These are phyloP conservation scores for Penicillium silybi DNA, from an alignment of 495 filamentous ascomycete species.

Conservation along the genomic window DNA sequence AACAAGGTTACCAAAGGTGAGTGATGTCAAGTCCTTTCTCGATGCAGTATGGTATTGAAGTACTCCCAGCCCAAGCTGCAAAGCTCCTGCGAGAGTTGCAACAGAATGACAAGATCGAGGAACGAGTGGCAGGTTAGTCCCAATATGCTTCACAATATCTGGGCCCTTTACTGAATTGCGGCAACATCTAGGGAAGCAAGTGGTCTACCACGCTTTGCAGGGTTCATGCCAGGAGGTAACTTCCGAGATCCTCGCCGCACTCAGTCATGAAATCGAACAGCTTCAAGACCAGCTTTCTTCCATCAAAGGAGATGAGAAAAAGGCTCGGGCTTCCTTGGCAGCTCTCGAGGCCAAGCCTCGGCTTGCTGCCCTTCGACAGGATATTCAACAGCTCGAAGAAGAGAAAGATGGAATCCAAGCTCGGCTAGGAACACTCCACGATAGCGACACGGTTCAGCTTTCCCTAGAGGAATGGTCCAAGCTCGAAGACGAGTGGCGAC, in stretches of 20 bases:
- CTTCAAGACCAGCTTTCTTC: constrained; percentile 47
- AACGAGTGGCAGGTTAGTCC: constrained; percentile 50
- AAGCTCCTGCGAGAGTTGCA: constrained; percentile 63
- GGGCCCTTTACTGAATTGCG: constrained; percentile 3
- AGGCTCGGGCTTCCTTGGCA: constrained; percentile 44
- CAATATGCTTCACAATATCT: background rate
- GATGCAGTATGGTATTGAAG: constrained; percentile 5
- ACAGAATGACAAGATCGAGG: constrained; percentile 55
- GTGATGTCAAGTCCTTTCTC: background rate
- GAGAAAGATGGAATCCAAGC: constrained; percentile 40
- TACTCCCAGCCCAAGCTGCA: constrained; percentile 48
- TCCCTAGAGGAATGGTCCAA: constrained; percentile 43
- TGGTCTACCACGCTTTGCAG: constrained; percentile 60
- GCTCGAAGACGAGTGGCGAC: constrained; percentile 46
- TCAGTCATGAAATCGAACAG: constrained; percentile 47
- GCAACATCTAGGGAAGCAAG: constrained; percentile 51
- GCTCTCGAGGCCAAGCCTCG: constrained; percentile 48
- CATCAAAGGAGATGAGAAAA: constrained; percentile 50
- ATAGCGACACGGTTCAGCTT: constrained; percentile 29
- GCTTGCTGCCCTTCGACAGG: constrained; percentile 46
- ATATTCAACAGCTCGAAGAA: constrained; percentile 41
- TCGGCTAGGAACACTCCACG: constrained; percentile 37
- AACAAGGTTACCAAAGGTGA: constrained; percentile 63
- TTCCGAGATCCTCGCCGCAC: constrained; percentile 41
- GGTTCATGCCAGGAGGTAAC: constrained; percentile 39